Percentiles rank a stretch among this genome's conserved stretches.
phyloP scores from a whole-genome alignment of 768 basidiomycete species.

The Naganishia onofrii region DNA sequence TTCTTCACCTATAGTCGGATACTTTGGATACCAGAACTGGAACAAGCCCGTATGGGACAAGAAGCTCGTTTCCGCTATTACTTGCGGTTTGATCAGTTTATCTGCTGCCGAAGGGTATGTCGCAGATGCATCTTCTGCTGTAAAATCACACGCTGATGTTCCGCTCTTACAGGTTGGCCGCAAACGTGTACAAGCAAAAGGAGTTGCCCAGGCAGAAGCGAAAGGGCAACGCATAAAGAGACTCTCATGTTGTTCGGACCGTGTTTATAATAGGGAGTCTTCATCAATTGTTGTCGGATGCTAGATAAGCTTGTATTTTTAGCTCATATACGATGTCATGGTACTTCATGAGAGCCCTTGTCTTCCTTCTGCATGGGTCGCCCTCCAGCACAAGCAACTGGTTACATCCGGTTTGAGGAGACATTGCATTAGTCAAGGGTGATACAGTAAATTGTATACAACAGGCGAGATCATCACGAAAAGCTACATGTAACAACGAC shows the following conservation, averaged over 20 bases:
- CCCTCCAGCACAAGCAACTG: no score
- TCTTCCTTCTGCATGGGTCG: not conserved
- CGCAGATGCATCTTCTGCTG: not conserved
- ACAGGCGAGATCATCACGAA: no score
- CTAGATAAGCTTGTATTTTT: conserved; percentile 3
- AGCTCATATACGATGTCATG: conserved; percentile 6
- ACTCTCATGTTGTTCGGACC: not conserved
- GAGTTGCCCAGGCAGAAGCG: conserved; percentile 26
- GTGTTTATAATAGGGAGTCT: conserved; percentile 11
- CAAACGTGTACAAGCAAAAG: conserved; percentile 9
- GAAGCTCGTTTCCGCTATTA: conserved; percentile 61
- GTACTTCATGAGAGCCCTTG: not conserved
- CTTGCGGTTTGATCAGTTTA: conserved; percentile 62
- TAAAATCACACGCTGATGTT: not conserved
- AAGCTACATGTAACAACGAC: no score
- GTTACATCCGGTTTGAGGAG: no score
- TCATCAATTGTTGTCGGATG: conserved; percentile 1
- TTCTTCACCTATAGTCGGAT: conserved; percentile 56
- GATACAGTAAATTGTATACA: no score
- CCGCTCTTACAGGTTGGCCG: not conserved
- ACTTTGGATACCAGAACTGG: conserved; percentile 67
- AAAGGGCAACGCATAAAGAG: conserved; percentile 26
- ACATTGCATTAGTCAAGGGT: no score
- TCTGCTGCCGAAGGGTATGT: conserved; percentile 63
- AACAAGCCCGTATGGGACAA: conserved; percentile 65